Base-by-base conservation (phyloP, 768 basidiomycete genomes). In the Amanita phalloides region DNA sequence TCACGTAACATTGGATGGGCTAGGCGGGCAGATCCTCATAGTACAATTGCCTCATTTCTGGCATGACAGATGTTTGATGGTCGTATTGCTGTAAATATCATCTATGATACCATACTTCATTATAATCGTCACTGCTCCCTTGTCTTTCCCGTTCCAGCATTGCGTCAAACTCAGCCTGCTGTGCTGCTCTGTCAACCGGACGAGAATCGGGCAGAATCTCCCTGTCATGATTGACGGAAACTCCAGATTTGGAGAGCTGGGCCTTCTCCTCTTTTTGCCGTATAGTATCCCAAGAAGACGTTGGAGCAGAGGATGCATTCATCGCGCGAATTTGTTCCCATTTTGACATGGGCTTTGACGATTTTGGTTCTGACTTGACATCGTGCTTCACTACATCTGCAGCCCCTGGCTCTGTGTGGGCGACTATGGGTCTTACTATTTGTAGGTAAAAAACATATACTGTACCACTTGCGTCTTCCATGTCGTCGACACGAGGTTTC, bases 301-400 rank as follows among this genome's bases (percentile, higher is more conserved):
- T 70, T 13, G 65, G 53, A 28, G 64, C 67, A 17, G 68, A 64
- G 13, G 66, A 68, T 44, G 61, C 56, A 54, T 82, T 82, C 30
- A 68, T 75, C 41, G 69, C 67, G 49, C 84, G 79, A 44, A 88
- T 81, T 55, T 81, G 74, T 32, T 84, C 82, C 86, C 86, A 88
- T 54, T 70, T 76, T 48, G 65, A 76, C 35, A 53, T 54, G 46
- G 61, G 52, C 58, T 54, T 58, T 43, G 61, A 33, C n/a, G 60
- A 47, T 45, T 47, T 32, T 37, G 51, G 32, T 36, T 59, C 17
- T 21, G 54, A 49, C 20, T 14, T 48, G 8, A 45, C 28, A 13
- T 6, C n/a, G 23, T 30, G 17, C 14, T 20, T 14, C 20, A 6
- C 8, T 32, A 10, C 36, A 21, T 28, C 17, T 28, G 13, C 30